Base-by-base conservation (phyloP, 192 early-diverging fungal species). In the Backusella parvicylindrica region DNA sequence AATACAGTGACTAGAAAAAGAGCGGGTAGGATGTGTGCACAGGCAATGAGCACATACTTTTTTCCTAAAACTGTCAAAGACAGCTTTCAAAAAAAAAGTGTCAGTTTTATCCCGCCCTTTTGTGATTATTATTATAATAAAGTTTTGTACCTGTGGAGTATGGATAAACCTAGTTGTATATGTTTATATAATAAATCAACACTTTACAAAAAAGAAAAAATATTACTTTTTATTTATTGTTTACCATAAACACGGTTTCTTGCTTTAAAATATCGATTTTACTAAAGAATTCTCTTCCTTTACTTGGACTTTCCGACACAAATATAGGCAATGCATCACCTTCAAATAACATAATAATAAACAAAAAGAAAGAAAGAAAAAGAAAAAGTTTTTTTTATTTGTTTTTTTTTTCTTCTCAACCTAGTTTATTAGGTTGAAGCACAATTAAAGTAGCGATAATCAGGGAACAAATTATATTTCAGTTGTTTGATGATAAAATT, bases 41-140 rank as follows among this genome's bases (percentile, higher is more conserved):
- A 92, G 79, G 76, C 91, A 92, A 28, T 84, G 76, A 6, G 85
- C 87, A 78, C 91, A 92, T 63, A 91, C 84, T 9, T 89, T 84
- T 68, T 91, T 91, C 30, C 80, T 83, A 77, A 82, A 82, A 73
- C 79, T 87, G 77, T 92, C 91, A 79, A 89, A 89, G n/a, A 89
- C 75, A 28, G 80, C 80, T 81, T 47, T 31, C 43, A 47, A 35
- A 32, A 31, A 32, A 31, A 63, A 60, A 26, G 16, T 23, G 47
- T 63, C 49, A 72, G 16, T 63, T 35, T 70, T 36, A 16, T 56
- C 21, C 32, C 8, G 47, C 66, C 13, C 2, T 28, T 30, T 23
- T 37, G n/a, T n/a, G n/a, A n/a, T 15, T 23, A 40, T 23, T 41
- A 3, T 23, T 13, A n/a, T 16, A 30, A 16, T 15, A 12, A 41